Percentiles rank a stretch among this genome's conserved stretches.
Conservation (phyloP, 768 basidiomycete genomes). For the Suillus sp. region DNA sequence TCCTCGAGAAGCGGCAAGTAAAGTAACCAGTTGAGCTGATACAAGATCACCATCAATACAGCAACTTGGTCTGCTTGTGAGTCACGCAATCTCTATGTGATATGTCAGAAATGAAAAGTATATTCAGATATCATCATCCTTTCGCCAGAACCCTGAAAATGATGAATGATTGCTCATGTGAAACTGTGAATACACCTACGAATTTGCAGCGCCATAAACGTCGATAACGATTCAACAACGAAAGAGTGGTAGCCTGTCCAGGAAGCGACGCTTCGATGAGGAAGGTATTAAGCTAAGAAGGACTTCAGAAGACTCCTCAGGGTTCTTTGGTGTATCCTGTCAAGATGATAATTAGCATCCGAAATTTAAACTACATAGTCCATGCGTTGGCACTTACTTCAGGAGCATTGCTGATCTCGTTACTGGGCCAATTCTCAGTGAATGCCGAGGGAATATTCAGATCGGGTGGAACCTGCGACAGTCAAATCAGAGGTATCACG, state of each 20-base stretch:
- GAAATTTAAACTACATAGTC: neutral
- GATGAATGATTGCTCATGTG: neutral
- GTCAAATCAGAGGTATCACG: neutral
- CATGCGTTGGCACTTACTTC: neutral
- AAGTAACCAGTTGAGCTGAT: neutral
- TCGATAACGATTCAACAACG: neutral
- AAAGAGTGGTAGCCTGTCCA: neutral
- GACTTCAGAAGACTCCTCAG: neutral
- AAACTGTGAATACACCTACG: neutral
- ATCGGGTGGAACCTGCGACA: neutral
- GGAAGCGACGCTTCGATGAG: neutral
- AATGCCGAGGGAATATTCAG: slow-evolving; percentile 3
- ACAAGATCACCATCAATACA: neutral
- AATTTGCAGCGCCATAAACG: neutral
- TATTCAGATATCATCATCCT: no score
- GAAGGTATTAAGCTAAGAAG: neutral
- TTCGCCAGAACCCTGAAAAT: neutral
- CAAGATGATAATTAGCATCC: no score
- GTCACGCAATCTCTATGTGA: neutral
- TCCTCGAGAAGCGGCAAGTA: neutral
- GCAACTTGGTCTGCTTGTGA: neutral
- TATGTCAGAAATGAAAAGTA: neutral
- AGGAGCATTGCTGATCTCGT: neutral
- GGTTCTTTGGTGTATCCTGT: neutral
- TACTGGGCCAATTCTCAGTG: neutral